Conservation (phyloP, 2,329 filamentous ascomycete genomes). For the Plectosphaerella cucumerina region DNA sequence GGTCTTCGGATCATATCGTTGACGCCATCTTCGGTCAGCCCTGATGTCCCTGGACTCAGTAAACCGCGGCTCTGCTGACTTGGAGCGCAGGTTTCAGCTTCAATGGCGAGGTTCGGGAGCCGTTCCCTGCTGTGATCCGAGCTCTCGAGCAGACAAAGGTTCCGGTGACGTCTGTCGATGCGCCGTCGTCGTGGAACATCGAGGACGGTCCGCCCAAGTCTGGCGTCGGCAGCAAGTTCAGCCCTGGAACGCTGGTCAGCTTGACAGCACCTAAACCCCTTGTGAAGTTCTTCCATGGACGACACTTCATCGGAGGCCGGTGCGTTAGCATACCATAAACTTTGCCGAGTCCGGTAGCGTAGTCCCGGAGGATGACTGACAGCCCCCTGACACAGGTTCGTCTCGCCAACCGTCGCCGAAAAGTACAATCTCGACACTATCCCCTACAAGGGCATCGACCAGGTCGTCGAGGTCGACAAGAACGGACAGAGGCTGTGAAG, state of each 20-base stretch:
- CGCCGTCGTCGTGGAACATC: conserved; percentile 92
- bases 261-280: conserved; percentile 92
- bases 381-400: conserved; percentile 56
- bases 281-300: conserved; percentile 75
- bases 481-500: conserved; percentile 49
- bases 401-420: conserved; percentile 70
- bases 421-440: conserved; percentile 87
- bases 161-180: conserved; percentile 85
- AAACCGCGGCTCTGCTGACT: conserved; percentile 3
- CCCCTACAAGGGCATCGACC: conserved; percentile 79
- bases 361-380: not conserved
- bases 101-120: conserved; percentile 85
- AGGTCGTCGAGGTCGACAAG: conserved; percentile 71
- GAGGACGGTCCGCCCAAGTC: conserved; percentile 75
- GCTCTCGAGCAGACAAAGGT: conserved; percentile 68
- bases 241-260: conserved; percentile 77
- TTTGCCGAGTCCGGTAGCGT: conserved; percentile 8
- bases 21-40: conserved; percentile 84
- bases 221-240: conserved; percentile 75
- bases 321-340: conserved; percentile 31
- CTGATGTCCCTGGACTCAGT: not conserved
- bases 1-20: conserved; percentile 72
- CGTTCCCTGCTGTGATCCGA: conserved; percentile 78
- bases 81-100: conserved; percentile 73
- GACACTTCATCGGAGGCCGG: conserved; percentile 89